Conservation (phyloP, 805 yeast species). For the Kurtzmaniella cleridarum region DNA sequence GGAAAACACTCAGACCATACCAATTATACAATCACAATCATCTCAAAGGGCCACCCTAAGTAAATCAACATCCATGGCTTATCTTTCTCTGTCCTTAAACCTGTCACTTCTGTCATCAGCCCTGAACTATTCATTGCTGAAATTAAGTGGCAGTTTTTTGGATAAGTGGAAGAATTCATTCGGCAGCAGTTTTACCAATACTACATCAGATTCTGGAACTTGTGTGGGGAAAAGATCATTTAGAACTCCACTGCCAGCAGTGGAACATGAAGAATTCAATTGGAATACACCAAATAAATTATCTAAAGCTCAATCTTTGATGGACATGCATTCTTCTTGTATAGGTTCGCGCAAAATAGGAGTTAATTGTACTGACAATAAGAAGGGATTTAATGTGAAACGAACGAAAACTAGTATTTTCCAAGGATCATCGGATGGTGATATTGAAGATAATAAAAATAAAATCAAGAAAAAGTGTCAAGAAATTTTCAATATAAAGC, state of each 20-base stretch:
- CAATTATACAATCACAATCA: conserved; percentile 14
- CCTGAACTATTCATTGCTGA: conserved; percentile 35
- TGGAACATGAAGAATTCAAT: conserved; percentile 26
- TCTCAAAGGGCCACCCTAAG: conserved; percentile 29
- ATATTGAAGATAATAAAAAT: conserved; percentile 15
- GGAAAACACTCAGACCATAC: conserved; percentile 14
- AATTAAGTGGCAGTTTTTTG: conserved; percentile 38
- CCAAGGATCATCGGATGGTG: conserved; percentile 11
- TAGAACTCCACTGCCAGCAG: conserved; percentile 32
- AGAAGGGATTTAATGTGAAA: conserved; percentile 3
- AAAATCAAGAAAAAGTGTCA: conserved; percentile 18
- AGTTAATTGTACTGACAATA: too few relatives aligned
- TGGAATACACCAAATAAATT: conserved; percentile 16
- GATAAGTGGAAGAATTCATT: conserved; percentile 41
- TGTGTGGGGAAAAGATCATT: conserved; percentile 11
- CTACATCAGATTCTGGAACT: conserved; percentile 18
- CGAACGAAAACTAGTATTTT: conserved; percentile 15
- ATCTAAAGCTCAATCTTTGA: conserved; percentile 33
- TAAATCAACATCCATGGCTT: conserved; percentile 33
- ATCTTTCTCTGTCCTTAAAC: conserved; percentile 36
- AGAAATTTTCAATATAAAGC: conserved; percentile 16
- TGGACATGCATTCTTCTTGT: conserved; percentile 16
- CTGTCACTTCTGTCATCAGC: conserved; percentile 31
- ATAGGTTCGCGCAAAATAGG: too few relatives aligned
- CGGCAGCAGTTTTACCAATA: conserved; percentile 9